Percentiles rank a stretch among this genome's conserved stretches.
Evolutionary conservation across 2,329 filamentous ascomycete genomes (phyloP).

Genomic region (Lecanoromycetidae sp.): DNA sequence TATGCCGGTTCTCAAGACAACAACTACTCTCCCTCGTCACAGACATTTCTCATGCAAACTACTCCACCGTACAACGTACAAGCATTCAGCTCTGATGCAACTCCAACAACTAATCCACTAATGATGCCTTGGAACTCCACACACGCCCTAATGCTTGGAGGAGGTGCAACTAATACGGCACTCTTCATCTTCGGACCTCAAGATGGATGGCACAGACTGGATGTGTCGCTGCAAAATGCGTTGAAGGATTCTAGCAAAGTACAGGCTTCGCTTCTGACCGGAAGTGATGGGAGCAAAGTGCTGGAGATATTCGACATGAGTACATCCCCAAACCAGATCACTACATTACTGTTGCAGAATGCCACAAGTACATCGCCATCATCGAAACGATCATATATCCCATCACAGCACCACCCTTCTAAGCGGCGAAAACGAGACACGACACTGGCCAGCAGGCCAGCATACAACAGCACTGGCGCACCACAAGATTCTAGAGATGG

Average conservation of each 20-base stretch:
- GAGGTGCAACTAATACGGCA: slow-evolving; percentile 50
- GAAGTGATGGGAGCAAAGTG: slow-evolving; percentile 64
- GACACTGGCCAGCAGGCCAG: slow-evolving; percentile 55
- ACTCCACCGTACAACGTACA: slow-evolving; percentile 51
- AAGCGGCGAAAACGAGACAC: slow-evolving; percentile 40
- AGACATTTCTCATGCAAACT: slow-evolving; percentile 64
- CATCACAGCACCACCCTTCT: slow-evolving; percentile 17
- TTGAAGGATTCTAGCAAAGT: slow-evolving; percentile 48
- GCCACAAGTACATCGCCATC: slow-evolving; percentile 21
- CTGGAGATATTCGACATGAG: slow-evolving; percentile 68
- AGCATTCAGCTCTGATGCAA: slow-evolving; percentile 47
- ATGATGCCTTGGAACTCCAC: slow-evolving; percentile 62
- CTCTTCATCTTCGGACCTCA: slow-evolving; percentile 60
- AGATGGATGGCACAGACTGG: slow-evolving; percentile 55
- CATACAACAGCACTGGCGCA: slow-evolving; percentile 64
- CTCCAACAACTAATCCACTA: slow-evolving; percentile 55
- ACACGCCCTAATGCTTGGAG: slow-evolving; percentile 63
- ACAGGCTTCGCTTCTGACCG: slow-evolving; percentile 54
- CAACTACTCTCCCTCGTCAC: slow-evolving; percentile 45
- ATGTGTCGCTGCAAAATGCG: slow-evolving; percentile 49
- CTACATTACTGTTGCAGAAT: slow-evolving; percentile 56
- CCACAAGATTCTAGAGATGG: slow-evolving; percentile 52
- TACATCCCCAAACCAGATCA: slow-evolving; percentile 61
- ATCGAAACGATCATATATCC: slow-evolving; percentile 15
- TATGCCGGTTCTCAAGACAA: slow-evolving; percentile 65